Conservation (phyloP, 2,329 filamentous ascomycete genomes). For the Gyromitra esculenta region DNA sequence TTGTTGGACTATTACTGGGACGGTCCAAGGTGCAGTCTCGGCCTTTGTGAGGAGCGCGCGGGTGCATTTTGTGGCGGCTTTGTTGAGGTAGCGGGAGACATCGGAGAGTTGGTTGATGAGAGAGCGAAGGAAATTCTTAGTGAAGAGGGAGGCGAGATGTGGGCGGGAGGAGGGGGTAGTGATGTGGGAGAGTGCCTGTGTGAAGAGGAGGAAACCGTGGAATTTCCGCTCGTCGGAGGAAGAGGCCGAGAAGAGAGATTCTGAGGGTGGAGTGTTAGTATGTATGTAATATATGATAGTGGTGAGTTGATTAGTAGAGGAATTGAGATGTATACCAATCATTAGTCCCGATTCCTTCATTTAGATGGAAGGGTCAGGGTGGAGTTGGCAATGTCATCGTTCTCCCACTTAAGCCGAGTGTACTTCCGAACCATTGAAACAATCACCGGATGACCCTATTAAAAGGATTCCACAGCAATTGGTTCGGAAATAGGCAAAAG, state of each 20-base stretch:
- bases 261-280: constrained; percentile 62
- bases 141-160: constrained; percentile 73
- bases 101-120: constrained; percentile 84
- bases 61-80: constrained; percentile 79
- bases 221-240: constrained; percentile 90
- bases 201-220: constrained; percentile 88
- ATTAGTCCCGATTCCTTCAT: constrained; percentile 45
- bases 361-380: constrained; percentile 21
- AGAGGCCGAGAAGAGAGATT: constrained; percentile 81
- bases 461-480: constrained; percentile 32
- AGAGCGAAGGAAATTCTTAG: constrained; percentile 81
- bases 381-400: constrained; percentile 18
- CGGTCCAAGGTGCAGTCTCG: constrained; percentile 60
- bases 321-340: constrained; percentile 39
- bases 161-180: constrained; percentile 61
- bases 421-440: constrained; percentile 28
- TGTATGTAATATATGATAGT: not conserved
- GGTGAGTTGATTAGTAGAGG: constrained; percentile 1
- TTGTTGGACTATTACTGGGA: constrained; percentile 59
- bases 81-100: constrained; percentile 80
- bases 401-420: constrained; percentile 38
- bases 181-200: constrained; percentile 70
- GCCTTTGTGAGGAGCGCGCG: constrained; percentile 67
- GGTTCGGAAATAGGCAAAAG: constrained; percentile 29
- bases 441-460: constrained; percentile 25